Evolutionary conservation across 768 basidiomycete species (phyloP).

Genomic region (Hortiboletus flavorubellus): DNA sequence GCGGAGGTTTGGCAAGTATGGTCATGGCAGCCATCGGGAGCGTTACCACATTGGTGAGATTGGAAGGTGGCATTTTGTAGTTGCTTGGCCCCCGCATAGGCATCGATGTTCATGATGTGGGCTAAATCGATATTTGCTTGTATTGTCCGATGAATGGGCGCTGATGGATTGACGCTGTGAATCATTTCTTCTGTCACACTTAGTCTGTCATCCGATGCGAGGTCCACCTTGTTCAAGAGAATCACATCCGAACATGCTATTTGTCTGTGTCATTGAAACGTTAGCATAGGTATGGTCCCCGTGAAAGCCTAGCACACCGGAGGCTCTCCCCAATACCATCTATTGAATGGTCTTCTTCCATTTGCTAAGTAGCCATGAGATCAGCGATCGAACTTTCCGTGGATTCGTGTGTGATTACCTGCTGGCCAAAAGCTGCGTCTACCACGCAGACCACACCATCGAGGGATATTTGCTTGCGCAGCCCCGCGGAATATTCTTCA

Average conservation of each 20-base stretch:
- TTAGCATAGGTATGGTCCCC: not conserved
- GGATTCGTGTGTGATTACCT: constrained; percentile 43
- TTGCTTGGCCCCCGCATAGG: constrained; percentile 58
- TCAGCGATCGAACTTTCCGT: constrained; percentile 14
- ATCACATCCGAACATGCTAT: constrained; percentile 91
- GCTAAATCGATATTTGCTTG: constrained; percentile 71
- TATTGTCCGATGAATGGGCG: constrained; percentile 69
- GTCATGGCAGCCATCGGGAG: constrained; percentile 10
- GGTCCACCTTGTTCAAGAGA: constrained; percentile 87
- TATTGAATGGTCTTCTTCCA: constrained; percentile 68
- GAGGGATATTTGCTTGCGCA: constrained; percentile 65
- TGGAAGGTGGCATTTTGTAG: constrained; percentile 21
- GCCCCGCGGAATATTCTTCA: constrained; percentile 70
- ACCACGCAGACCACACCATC: constrained; percentile 94
- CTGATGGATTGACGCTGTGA: constrained; percentile 73
- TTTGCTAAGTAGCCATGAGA: constrained; percentile 56
- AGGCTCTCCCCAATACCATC: constrained; percentile 76
- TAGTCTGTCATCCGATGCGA: constrained; percentile 50
- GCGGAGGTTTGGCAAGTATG: constrained; percentile 35
- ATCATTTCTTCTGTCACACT: constrained; percentile 56
- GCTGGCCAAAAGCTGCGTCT: constrained; percentile 76
- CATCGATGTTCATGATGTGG: constrained; percentile 74
- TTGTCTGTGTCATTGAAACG: constrained; percentile 56
- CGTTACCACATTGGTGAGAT: constrained; percentile 34
- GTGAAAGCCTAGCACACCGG: constrained; percentile 44